Evolutionary conservation across 2,329 filamentous ascomycete species (phyloP).

Genomic region (Ceratocystis variospora): DNA sequence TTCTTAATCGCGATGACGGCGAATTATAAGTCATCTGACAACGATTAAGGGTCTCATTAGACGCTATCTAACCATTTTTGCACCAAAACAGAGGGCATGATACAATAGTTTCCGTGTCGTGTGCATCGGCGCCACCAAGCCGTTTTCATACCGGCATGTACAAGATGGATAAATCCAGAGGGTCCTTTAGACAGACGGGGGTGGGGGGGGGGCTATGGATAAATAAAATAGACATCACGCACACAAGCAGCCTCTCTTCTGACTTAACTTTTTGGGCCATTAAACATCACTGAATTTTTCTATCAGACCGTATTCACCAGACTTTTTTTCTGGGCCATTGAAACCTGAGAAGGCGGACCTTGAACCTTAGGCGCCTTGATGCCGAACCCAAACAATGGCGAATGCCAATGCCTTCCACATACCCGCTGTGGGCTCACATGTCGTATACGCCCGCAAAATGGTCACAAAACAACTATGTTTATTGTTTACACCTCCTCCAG

Average conservation of each 20-base stretch:
- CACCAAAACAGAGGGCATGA: too few species aligned
- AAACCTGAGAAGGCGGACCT: conserved; percentile 14
- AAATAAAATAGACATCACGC: background rate
- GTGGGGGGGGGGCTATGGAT: too few species aligned
- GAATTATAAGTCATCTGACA: background rate
- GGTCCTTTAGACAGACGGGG: background rate
- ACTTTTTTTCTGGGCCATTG: conserved; percentile 19
- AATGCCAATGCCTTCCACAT: conserved; percentile 17
- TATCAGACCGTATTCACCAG: conserved; percentile 20
- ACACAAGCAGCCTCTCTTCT: conserved; percentile 4
- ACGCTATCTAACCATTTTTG: background rate
- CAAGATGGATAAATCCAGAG: too few species aligned
- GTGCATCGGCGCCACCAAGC: too few species aligned
- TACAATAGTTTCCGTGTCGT: too few species aligned
- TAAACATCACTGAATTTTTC: conserved; percentile 21
- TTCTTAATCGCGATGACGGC: conserved; percentile 39
- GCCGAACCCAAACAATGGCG: conserved; percentile 18
- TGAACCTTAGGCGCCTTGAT: conserved; percentile 14
- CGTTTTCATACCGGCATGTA: too few species aligned
- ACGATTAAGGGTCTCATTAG: background rate
- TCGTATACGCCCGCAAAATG: conserved; percentile 18
- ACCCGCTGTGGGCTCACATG: conserved; percentile 18
- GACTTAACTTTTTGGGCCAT: conserved; percentile 19
- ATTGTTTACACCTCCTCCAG: conserved; percentile 74
- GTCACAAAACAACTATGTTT: conserved; percentile 20